Conservation (phyloP, 2,329 filamentous ascomycete genomes). For the Thelonectria rubi region DNA sequence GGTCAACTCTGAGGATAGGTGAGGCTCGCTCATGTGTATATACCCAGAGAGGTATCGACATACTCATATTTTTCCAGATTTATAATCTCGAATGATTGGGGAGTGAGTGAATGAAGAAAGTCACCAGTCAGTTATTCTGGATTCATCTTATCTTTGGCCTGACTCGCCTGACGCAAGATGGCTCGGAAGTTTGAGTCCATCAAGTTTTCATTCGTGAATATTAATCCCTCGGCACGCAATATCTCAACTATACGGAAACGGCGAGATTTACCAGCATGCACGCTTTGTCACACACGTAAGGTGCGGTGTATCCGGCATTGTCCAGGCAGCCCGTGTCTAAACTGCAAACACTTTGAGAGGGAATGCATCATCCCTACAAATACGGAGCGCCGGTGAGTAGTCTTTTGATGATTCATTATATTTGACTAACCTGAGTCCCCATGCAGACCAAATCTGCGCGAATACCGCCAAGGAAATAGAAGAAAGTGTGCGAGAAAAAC, state of each 20-base stretch:
- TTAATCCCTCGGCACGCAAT: neutral
- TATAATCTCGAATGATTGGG: too few relatives aligned
- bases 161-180: too few relatives aligned
- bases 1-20: too few relatives aligned
- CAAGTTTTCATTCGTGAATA: neutral
- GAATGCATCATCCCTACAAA: neutral
- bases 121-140: too few relatives aligned
- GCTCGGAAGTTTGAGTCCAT: too few relatives aligned
- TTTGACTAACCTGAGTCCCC: neutral
- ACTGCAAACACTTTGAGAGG: slow-evolving; percentile 4
- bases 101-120: too few relatives aligned
- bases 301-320: slow-evolving; percentile 10
- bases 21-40: too few relatives aligned
- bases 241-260: neutral
- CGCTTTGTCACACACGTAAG: slow-evolving; percentile 5
- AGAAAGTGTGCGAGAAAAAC: neutral
- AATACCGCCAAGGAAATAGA: neutral
- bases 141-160: too few relatives aligned
- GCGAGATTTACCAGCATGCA: slow-evolving; percentile 3
- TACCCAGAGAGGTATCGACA: too few relatives aligned
- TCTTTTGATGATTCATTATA: neutral
- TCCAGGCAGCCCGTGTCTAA: slow-evolving; percentile 1
- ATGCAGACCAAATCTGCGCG: neutral
- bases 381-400: neutral
- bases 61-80: too few relatives aligned